These are phyloP conservation scores for Cryptosporidium viatorum DNA, from an alignment of 169 alveolate genomes.

Conservation along the genomic window DNA sequence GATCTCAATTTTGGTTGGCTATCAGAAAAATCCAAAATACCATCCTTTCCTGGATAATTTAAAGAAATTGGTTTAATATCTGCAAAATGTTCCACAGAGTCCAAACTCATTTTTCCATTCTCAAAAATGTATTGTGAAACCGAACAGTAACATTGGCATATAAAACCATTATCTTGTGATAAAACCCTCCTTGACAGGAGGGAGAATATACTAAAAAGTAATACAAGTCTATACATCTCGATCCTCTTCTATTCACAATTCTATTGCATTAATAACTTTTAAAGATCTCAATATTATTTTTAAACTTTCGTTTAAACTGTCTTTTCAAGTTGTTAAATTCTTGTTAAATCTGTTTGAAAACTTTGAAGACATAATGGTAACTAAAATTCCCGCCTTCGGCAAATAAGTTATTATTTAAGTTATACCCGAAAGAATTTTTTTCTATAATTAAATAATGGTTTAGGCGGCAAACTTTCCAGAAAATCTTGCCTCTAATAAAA, in stretches of 20 bases:
- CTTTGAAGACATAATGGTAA: slow-evolving; percentile 48
- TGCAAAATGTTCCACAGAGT: slow-evolving; percentile 38
- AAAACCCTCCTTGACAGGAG: slow-evolving; percentile 42
- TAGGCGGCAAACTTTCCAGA: slow-evolving; percentile 1
- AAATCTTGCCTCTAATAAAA: background rate
- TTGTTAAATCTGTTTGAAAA: background rate
- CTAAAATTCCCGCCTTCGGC: slow-evolving; percentile 6
- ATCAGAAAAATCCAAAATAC: slow-evolving; percentile 26
- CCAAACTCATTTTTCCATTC: slow-evolving; percentile 18
- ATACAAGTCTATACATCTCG: slow-evolving; percentile 7
- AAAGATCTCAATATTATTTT: background rate
- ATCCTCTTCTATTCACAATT: background rate
- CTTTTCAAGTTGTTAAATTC: background rate
- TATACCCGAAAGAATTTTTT: background rate
- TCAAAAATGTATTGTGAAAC: slow-evolving; percentile 31
- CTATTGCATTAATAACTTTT: background rate
- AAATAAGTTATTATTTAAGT: background rate
- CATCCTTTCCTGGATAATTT: slow-evolving; percentile 16
- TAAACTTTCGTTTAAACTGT: background rate
- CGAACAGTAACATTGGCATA: slow-evolving; percentile 67
- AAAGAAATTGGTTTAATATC: slow-evolving; percentile 20
- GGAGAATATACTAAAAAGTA: slow-evolving; percentile 15
- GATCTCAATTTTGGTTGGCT: slow-evolving; percentile 26
- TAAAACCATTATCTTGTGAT: slow-evolving; percentile 36
- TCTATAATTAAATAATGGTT: background rate